These are phyloP conservation scores for Alternaria gaisen DNA, from an alignment of 2,329 filamentous ascomycete genomes.

Conservation along the genomic window DNA sequence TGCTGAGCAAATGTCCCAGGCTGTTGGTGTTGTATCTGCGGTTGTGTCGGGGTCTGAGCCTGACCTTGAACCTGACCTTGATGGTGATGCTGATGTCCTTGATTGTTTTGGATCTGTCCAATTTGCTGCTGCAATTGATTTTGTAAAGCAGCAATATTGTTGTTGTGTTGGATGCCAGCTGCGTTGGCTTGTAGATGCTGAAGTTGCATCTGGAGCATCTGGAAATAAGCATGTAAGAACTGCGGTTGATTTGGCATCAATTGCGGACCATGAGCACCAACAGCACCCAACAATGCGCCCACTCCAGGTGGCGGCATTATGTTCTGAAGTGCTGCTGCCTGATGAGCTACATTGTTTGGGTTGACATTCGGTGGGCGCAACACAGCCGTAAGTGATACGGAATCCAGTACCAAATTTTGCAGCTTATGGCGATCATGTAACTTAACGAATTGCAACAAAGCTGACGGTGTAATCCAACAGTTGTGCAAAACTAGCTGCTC, in stretches of 20 bases:
- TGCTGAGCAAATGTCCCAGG: slow-evolving; percentile 6
- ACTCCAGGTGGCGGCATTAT: slow-evolving; percentile 6
- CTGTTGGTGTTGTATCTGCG: slow-evolving; percentile 15
- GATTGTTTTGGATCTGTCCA: slow-evolving; percentile 1
- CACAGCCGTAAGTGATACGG: slow-evolving; percentile 66
- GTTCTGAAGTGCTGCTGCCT: slow-evolving; percentile 7
- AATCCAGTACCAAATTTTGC: slow-evolving; percentile 66
- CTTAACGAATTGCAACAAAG: slow-evolving; percentile 63
- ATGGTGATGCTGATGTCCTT: slow-evolving; percentile 6
- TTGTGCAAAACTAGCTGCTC: slow-evolving; percentile 71
- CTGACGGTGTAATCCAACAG: slow-evolving; percentile 71
- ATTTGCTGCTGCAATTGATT: slow-evolving; percentile 29
- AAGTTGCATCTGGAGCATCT: slow-evolving; percentile 30
- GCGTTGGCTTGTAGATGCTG: slow-evolving; percentile 32
- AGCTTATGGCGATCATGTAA: slow-evolving; percentile 60
- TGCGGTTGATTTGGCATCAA: slow-evolving; percentile 21
- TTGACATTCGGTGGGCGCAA: slow-evolving; percentile 24
- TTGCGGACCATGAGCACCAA: slow-evolving; percentile 19
- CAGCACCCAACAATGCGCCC: slow-evolving; percentile 11
- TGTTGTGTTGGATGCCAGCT: slow-evolving; percentile 23
- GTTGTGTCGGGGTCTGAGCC: background rate
- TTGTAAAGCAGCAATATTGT: slow-evolving; percentile 23
- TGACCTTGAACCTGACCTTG: slow-evolving; percentile 1
- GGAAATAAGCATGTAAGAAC: slow-evolving; percentile 28
- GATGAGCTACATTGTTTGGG: slow-evolving; percentile 7